Conservation (phyloP, 805 yeast genomes). For the Lachancea meyersii region DNA sequence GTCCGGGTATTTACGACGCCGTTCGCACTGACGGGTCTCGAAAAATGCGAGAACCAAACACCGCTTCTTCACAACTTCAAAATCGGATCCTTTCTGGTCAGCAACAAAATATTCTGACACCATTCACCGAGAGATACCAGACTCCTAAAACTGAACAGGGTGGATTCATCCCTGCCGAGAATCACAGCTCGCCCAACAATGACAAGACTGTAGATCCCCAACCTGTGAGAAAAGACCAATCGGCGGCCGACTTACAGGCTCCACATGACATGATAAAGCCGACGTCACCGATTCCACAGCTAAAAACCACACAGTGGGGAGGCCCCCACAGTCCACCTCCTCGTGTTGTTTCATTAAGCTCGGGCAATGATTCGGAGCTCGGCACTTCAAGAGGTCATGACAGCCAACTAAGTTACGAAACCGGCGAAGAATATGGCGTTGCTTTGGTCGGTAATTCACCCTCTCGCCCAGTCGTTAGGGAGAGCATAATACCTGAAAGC, state of each 20-base stretch:
- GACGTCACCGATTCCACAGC: slow-evolving; percentile 7
- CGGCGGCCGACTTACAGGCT: neutral
- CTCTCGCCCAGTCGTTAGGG: slow-evolving; percentile 14
- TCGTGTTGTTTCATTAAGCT: slow-evolving; percentile 9
- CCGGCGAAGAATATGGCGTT: slow-evolving; percentile 6
- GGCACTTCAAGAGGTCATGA: slow-evolving; percentile 1
- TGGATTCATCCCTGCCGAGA: slow-evolving; percentile 4
- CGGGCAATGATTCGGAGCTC: slow-evolving; percentile 7
- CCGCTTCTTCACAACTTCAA: slow-evolving; percentile 5
- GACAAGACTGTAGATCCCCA: neutral
- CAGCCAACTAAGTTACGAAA: slow-evolving; percentile 1
- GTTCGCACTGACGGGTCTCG: slow-evolving; percentile 26
- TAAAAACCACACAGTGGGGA: neutral
- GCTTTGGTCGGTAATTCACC: slow-evolving; percentile 23
- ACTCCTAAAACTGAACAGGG: slow-evolving; percentile 9
- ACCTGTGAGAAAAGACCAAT: neutral
- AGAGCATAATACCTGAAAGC: slow-evolving; percentile 4
- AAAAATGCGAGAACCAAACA: slow-evolving; percentile 13
- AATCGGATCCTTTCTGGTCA: slow-evolving; percentile 5
- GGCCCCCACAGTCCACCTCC: slow-evolving; percentile 8
- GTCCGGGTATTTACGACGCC: slow-evolving; percentile 37
- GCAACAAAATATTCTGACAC: slow-evolving; percentile 13
- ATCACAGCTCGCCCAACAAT: neutral
- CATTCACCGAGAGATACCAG: slow-evolving; percentile 9
- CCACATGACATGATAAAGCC: slow-evolving; percentile 8